Evolutionary conservation across 2,329 filamentous ascomycete species (phyloP), one percentile per base, ranked within the genome.

Genomic region (Aspergillus brasiliensis): DNA sequence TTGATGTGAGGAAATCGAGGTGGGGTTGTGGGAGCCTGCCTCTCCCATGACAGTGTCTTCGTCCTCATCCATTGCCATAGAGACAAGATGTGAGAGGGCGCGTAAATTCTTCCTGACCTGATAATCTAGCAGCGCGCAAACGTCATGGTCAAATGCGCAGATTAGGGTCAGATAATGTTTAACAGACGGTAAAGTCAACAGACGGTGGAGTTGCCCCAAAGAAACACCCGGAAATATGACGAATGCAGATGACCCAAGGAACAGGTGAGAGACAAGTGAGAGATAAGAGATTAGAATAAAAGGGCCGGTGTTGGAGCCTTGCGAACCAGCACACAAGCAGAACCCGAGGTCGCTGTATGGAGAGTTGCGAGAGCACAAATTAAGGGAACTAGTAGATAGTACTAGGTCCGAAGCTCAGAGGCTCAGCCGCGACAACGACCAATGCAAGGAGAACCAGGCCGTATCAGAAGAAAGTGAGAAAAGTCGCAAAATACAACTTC

Each of bases 1-100:
- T 25, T 58, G 56, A 27, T 61, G 56, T 56, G 62, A 59, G 62
- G 65, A 27, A 57, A 64, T 53, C 44, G 64, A 64, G 27, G 63
- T 62, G 44, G 58, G 57, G 15, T 51, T 59, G 25, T 66, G 68
- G 42, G 68, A 55, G 56, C 63, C 66, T 31, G 67, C 64, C 25
- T 75, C 73, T 44, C 69, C 67, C 77, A 78, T 79, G 17, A 78
- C 64, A n/a, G 71, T 73, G 61, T 78, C 77, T 59, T 77, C 75
- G 58, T 77, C 75, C 52, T 67, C 69, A 52, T 74, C 74, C 72
- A 72, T 73, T n/a, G 48, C 61, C 55, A 31, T 51, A 40, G 53
- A 28, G 21, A 53, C 58, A 31, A 44, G 51, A 11, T 51, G 53
- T n/a, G 58, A 40, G 59, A 28, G 34, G 51, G 17, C 48, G 47